phyloP scores from a whole-genome alignment of 1,284 basidiomycete genomes.

The Ustilago cynodontis region DNA sequence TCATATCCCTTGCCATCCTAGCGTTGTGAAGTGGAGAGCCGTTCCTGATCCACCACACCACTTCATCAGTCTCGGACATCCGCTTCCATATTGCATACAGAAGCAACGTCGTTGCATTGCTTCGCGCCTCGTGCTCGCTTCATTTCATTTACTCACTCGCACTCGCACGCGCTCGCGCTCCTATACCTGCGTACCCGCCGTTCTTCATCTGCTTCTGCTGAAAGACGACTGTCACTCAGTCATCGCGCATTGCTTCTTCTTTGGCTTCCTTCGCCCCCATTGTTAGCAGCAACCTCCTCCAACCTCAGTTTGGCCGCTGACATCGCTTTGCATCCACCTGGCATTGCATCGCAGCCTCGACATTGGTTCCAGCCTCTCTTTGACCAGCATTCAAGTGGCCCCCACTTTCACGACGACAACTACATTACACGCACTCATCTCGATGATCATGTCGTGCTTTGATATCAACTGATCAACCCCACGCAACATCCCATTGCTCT shows the following conservation, averaged over 20 bases:
- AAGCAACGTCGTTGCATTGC: neutral
- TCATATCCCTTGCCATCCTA: no score
- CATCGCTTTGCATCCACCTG: neutral
- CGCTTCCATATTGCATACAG: neutral
- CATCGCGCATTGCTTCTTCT: neutral
- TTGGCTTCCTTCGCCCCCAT: neutral
- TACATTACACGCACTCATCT: neutral
- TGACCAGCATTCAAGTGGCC: neutral
- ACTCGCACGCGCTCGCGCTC: neutral
- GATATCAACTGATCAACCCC: conserved; percentile 4
- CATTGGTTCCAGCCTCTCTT: no score
- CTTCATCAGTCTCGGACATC: conserved; percentile 4
- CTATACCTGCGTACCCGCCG: conserved; percentile 12
- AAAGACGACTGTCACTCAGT: no score
- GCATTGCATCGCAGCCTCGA: neutral
- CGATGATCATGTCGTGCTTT: conserved; percentile 5
- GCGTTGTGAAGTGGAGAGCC: neutral
- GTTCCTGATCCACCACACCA: neutral
- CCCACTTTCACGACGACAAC: neutral
- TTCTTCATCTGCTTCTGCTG: neutral
- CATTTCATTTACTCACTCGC: neutral
- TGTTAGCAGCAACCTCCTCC: neutral
- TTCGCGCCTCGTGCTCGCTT: neutral
- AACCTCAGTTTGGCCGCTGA: neutral
- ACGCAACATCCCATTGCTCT: neutral